Base-by-base conservation (phyloP, 2,329 filamentous ascomycete genomes). In the Neophaeococcomyces aloes region DNA sequence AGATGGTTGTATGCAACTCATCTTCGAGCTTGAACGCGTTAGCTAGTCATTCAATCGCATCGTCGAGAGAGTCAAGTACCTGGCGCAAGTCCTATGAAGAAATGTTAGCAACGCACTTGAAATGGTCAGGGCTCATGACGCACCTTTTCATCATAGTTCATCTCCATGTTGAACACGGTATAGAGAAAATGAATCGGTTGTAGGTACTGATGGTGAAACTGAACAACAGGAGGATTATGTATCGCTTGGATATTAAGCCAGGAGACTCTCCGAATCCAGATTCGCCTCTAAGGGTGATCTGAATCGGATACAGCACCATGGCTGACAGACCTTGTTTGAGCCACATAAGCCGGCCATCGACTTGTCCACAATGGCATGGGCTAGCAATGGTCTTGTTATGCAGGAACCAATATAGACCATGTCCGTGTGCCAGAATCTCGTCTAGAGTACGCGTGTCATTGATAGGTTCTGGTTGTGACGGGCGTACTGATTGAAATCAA, bases 1-100 rank as follows among this genome's bases (percentile, higher is more conserved):
- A 59, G 45, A 78, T 69, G 48, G 74, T 69, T 25, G 64, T 65
- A 44, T 71, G 63, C 47, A 77, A 66, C 62, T 56, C 53, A 39
- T 54, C 44, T 45, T 54, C 53, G 15, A 56, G 33, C 44, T 53
- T 23, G 13, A 13, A 37, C 19, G n/a, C 17, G 34, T 49, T 21
- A 49, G 44, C 29, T 19, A 15, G 11, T 10, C 18, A 15, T 15
- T 21, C 11, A 7, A 18, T 11, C 11, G 40, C 14, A 32, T 33
- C 10, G 15, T 30, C 29, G 13, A 18, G 19, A 29, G 30, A 29
- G 11, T 15, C 19, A 11, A 29, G 25, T 38, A 48, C 45, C 45
- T 48, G 45, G 31, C 48, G 48, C 42, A 52, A 48, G 42, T 46
- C 45, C 52, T 54, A 35, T 17, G 10, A 10, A 31, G 30, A 35